These are phyloP conservation scores for Nicotiana undulata DNA, from an alignment of 257 asterid genomes.

Conservation along the genomic window DNA sequence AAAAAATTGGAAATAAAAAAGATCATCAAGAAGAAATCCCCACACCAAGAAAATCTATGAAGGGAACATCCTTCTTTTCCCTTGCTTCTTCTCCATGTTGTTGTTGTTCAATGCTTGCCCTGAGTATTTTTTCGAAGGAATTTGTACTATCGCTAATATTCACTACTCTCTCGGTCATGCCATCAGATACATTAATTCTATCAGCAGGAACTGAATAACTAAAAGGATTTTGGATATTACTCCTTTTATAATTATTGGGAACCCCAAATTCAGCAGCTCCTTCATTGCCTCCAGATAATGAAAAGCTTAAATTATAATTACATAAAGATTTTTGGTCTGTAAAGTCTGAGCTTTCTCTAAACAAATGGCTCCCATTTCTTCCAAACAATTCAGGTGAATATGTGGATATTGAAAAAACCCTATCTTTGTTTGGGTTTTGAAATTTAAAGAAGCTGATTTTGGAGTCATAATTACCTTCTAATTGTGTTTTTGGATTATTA, in stretches of 20 bases:
- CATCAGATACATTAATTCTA: constrained; percentile 9
- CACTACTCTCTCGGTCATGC: neutral
- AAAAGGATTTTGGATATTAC: constrained; percentile 18
- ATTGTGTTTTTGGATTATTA: constrained; percentile 12
- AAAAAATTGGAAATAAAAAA: neutral
- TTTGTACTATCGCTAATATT: constrained; percentile 5
- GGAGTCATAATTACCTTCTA: constrained; percentile 33
- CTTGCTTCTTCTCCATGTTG: constrained; percentile 28
- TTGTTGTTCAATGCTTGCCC: constrained; percentile 15
- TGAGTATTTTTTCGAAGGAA: constrained; percentile 13
- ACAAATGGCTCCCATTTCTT: constrained; percentile 15
- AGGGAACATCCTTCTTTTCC: constrained; percentile 50
- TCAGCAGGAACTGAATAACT: constrained; percentile 6
- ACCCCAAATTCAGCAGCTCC: neutral
- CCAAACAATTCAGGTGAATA: constrained; percentile 19
- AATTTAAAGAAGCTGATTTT: constrained; percentile 38
- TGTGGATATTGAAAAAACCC: constrained; percentile 37
- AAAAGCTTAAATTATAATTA: constrained; percentile 17
- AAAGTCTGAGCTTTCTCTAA: neutral
- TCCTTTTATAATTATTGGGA: constrained; percentile 9
- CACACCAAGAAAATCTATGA: constrained; percentile 96
- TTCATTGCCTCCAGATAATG: constrained; percentile 15
- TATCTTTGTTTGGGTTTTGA: constrained; percentile 34
- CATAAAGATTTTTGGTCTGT: constrained; percentile 1
- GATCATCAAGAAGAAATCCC: constrained; percentile 60